Evolutionary conservation across 2,329 filamentous ascomycete genomes (phyloP), one percentile per base, ranked within the genome.

Genomic region (Alternaria brassicicola): DNA sequence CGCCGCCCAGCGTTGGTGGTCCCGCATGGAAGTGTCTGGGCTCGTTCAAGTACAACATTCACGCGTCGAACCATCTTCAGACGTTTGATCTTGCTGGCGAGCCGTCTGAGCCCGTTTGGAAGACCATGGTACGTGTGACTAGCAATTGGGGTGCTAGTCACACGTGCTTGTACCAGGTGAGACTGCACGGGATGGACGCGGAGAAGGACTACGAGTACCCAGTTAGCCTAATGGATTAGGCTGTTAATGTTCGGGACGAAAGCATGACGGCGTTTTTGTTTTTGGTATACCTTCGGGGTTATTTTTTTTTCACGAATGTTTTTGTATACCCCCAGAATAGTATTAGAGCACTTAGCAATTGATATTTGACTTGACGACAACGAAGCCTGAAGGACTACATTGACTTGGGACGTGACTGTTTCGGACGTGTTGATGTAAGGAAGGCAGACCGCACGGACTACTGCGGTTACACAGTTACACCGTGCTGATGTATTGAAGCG

Each of bases 111-210:
- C 66, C 72, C 5, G 70, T 78, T 15, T 64, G 69, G 19, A 75
- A 73, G 45, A 68, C 77, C 21, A 70, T 80, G 31, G 63, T 83
- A 30, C 71, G 79, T 13, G 78, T 81, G 4, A 64, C 65, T 10
- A 71, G 66, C 49, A 83, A 82, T 59, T 82, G 78, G 76, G 81
- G 81, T 33, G 69, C 69, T 2, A 70, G 77, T 21, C 76, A 76
- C 61, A 82, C 81, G 12, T 83, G 81, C 60, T 50, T 83, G 31
- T 83, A 83, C 62, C 75, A 81, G 12, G 60, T 82, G 28, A 71
- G 80, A 21, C 68, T 83, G 53, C 77, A 79, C 35, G 81, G 81
- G 28, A 64, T 73, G 13, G 64, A 68, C 31, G 64, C 64, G 13
- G 48, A 56, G 15, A 61, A 63, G 53, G 64, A 63, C 23, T 55